A percentile compares a stretch with the other conserved stretches of the same genome.
Conservation (phyloP, 768 basidiomycete genomes). For the Leccinum obscurum region DNA sequence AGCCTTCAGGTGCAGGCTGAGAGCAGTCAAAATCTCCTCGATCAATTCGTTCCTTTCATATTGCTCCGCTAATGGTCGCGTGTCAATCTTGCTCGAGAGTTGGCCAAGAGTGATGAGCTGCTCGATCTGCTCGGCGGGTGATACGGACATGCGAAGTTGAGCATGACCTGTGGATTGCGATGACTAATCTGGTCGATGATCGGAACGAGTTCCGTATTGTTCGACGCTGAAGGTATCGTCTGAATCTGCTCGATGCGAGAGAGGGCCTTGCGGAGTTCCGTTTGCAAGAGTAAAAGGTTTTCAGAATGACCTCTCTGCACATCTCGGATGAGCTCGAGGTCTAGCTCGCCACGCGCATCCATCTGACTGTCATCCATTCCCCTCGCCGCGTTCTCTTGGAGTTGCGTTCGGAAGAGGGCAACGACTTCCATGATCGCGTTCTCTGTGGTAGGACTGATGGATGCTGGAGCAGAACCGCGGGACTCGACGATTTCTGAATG, state of each 20-base stretch:
- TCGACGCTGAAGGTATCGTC: constrained; percentile 12
- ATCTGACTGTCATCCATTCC: constrained; percentile 60
- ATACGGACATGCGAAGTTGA: constrained; percentile 31
- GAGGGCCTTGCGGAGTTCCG: constrained; percentile 55
- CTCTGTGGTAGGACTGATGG: constrained; percentile 50
- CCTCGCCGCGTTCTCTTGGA: constrained; percentile 60
- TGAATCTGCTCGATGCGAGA: constrained; percentile 40
- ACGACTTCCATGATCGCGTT: constrained; percentile 66
- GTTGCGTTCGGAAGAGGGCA: constrained; percentile 63
- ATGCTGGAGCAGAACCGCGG: constrained; percentile 25
- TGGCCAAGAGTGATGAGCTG: constrained; percentile 45
- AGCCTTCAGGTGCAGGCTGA: constrained; percentile 61
- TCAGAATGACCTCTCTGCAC: constrained; percentile 69
- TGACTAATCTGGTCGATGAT: constrained; percentile 59
- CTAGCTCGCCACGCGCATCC: constrained; percentile 76
- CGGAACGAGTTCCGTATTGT: constrained; percentile 37
- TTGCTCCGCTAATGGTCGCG: constrained; percentile 39
- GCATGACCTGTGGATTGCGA: constrained; percentile 58
- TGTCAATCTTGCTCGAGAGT: constrained; percentile 35
- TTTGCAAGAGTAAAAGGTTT: constrained; percentile 54
- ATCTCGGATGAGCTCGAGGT: constrained; percentile 73
- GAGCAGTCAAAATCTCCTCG: constrained; percentile 55
- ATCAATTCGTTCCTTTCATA: constrained; percentile 59
- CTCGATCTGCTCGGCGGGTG: no score
- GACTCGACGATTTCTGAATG: constrained; percentile 39